Evolutionary conservation across 345 rosid genomes (phyloP), one percentile per base, ranked within the genome.

Genomic region (Citrus inodora): DNA sequence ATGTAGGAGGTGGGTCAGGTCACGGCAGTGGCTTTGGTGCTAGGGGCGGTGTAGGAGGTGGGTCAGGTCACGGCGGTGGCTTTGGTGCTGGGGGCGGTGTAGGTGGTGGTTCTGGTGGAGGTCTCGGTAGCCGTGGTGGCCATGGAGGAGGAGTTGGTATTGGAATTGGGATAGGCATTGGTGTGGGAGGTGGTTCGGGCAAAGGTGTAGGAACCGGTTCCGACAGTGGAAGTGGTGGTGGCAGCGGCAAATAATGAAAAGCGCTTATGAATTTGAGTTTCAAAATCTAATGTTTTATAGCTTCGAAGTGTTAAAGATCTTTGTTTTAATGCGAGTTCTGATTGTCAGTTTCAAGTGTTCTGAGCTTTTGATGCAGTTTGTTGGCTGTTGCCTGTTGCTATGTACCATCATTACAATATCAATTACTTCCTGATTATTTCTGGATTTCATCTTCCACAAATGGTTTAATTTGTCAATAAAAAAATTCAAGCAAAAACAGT

Each of bases 121-220:
- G 55, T 51, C 55, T 16, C 17, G 78, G 70, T 1, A 61, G 70
- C 0, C 70, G 10, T 70, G 69, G 67, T 37, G 78, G 78, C 4
- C 42, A 69, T 21, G 85, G 85, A 22, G 80, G 80, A 51, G 83
- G 85, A 63, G 53, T 76, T 1, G 85, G 83, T n/a, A 61, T 79
- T 4, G 85, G 83, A 53, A 68, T 83, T 19, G 82, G 82, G 10
- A 37, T 71, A 9, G 80, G 85, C 13, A 32, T 83, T 9, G 85
- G 85, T n/a, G 83, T 80, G 6, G 85, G 83, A 24, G 68, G 22
- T 1, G 85, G 85, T 6, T 17, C 70, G 17, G 76, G 80, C 7
- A 32, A 71, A 1, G 85, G 85, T 3, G 74, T 76, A 1, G 82
- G 85, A 21, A 56, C 38, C 46, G 82, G 84, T 48, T 67, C 76